These are phyloP conservation scores for Filosporella fistucella DNA, from an alignment of 495 filamentous ascomycete species.

Conservation along the genomic window DNA sequence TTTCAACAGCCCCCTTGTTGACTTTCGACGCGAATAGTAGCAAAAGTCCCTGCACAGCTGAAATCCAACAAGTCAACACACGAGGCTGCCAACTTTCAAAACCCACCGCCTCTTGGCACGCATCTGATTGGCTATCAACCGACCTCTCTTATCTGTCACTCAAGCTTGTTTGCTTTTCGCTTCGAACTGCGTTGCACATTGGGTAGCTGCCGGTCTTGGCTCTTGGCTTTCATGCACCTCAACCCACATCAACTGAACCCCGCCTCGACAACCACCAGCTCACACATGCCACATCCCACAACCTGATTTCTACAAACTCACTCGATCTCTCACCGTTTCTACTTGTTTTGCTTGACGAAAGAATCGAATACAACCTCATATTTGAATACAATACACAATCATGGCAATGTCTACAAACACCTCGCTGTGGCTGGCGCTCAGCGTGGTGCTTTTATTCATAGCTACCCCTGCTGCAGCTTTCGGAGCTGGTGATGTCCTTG, in stretches of 20 bases:
- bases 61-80: no score
- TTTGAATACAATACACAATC: background rate
- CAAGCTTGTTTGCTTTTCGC: background rate
- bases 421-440: conserved; percentile 3
- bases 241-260: no score
- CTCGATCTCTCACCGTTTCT: background rate
- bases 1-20: no score
- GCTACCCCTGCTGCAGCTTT: conserved; percentile 6
- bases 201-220: background rate
- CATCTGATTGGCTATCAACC: background rate
- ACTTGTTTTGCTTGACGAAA: no score
- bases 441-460: conserved; percentile 4
- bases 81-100: conserved; percentile 1
- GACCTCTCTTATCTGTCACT: background rate
- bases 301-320: no score
- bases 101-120: background rate
- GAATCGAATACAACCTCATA: background rate
- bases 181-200: background rate
- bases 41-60: no score
- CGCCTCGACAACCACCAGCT: no score
- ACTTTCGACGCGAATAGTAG: no score
- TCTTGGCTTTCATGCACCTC: conserved; percentile 1
- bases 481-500: conserved; percentile 6
- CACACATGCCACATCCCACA: no score
- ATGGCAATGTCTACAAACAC: background rate